These are phyloP conservation scores for Pyricularia grisea DNA, from an alignment of 2,329 filamentous ascomycete genomes.

Conservation along the genomic window DNA sequence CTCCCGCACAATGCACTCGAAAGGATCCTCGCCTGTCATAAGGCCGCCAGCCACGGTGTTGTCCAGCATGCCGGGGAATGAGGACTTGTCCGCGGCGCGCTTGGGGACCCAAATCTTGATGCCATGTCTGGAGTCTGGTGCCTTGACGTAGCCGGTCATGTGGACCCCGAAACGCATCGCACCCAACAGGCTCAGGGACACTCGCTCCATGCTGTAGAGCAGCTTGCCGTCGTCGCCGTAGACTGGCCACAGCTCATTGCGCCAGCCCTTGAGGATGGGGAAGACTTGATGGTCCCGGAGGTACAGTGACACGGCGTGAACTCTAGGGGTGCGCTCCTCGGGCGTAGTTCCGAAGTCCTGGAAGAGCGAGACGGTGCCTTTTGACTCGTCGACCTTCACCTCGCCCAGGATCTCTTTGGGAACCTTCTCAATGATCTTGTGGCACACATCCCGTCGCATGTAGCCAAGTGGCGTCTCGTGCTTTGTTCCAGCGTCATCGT, in stretches of 20 bases:
- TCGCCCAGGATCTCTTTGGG: constrained; percentile 43
- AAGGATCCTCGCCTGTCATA: constrained; percentile 67
- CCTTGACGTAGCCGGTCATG: constrained; percentile 61
- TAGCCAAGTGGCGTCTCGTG: constrained; percentile 50
- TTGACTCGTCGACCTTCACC: constrained; percentile 48
- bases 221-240: constrained; percentile 48
- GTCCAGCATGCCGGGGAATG: constrained; percentile 86
- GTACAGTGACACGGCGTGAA: constrained; percentile 48
- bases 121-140: constrained; percentile 29
- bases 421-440: constrained; percentile 32
- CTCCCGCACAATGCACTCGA: constrained; percentile 78
- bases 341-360: constrained; percentile 35
- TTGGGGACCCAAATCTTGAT: constrained; percentile 79
- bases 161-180: constrained; percentile 73
- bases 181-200: constrained; percentile 65
- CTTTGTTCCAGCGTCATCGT: constrained; percentile 45
- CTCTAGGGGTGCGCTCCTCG: constrained; percentile 48
- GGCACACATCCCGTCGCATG: constrained; percentile 40
- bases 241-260: constrained; percentile 71
- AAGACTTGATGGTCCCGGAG: constrained; percentile 68
- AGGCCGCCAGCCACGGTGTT: constrained; percentile 86
- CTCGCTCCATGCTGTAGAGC: constrained; percentile 69
- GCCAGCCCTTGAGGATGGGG: constrained; percentile 66
- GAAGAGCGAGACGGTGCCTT: constrained; percentile 56
- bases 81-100: constrained; percentile 68